phyloP scores from a whole-genome alignment of 495 filamentous ascomycete species.

The Xylaria palmicola region DNA sequence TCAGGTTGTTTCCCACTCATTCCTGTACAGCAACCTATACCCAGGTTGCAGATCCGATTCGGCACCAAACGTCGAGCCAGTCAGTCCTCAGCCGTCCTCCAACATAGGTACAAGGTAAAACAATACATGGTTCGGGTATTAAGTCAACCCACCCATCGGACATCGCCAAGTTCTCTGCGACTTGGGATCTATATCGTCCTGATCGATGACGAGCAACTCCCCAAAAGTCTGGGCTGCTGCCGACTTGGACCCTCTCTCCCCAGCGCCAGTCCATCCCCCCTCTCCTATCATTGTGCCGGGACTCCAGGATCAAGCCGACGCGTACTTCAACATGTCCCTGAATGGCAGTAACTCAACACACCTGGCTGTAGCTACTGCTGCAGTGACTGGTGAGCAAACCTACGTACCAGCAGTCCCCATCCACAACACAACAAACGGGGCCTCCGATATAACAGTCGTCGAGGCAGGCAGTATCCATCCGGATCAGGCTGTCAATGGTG shows the following conservation, averaged over 20 bases:
- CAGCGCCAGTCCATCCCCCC: constrained; percentile 32
- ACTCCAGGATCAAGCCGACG: constrained; percentile 39
- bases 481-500: constrained; percentile 19
- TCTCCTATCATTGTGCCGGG: constrained; percentile 36
- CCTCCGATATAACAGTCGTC: not conserved
- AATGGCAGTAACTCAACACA: not conserved
- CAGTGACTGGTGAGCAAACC: not conserved
- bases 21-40: not conserved
- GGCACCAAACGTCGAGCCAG: not conserved
- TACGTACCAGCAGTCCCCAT: not conserved
- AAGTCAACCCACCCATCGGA: not conserved
- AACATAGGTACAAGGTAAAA: not conserved
- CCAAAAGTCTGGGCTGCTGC: constrained; percentile 38
- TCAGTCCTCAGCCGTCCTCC: not conserved
- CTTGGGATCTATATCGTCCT: not conserved
- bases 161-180: not conserved
- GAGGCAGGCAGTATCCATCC: not conserved
- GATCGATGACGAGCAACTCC: constrained; percentile 35
- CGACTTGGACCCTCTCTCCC: constrained; percentile 34
- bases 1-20: not conserved
- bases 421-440: not conserved
- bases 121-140: not conserved
- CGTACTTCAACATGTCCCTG: constrained; percentile 16
- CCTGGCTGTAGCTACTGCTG: not conserved
- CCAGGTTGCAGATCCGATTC: not conserved